phyloP scores from a whole-genome alignment of 805 yeast species.

The Ogataea ramenticola region DNA sequence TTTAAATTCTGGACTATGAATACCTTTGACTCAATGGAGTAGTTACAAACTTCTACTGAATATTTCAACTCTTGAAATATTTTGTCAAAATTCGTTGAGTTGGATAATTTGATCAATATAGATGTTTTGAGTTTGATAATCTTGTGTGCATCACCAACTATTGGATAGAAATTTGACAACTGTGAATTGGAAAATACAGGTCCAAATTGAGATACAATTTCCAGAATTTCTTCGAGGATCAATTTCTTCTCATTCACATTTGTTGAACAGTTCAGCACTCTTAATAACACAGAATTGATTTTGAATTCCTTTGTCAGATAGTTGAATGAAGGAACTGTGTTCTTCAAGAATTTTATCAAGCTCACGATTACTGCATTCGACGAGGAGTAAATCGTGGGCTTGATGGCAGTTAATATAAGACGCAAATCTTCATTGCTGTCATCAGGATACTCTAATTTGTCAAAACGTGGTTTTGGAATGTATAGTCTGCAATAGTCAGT shows the following conservation, averaged over 20 bases:
- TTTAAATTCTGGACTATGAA: conserved; percentile 44
- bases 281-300: conserved; percentile 43
- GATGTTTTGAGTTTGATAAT: conserved; percentile 42
- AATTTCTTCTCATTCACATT: conserved; percentile 24
- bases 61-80: conserved; percentile 61
- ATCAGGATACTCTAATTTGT: conserved; percentile 17
- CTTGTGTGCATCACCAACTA: conserved; percentile 42
- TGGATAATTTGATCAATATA: conserved; percentile 53
- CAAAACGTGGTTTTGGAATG: conserved; percentile 42
- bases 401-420: conserved; percentile 42
- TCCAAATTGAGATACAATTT: conserved; percentile 27
- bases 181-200: conserved; percentile 22
- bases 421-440: conserved; percentile 58
- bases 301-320: conserved; percentile 33
- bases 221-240: conserved; percentile 41
- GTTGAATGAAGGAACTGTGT: conserved; percentile 50
- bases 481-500: conserved; percentile 59
- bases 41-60: conserved; percentile 29
- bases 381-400: conserved; percentile 38
- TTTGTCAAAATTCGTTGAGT: conserved; percentile 40
- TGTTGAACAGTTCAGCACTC: conserved; percentile 13
- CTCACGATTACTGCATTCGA: conserved; percentile 59
- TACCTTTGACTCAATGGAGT: conserved; percentile 1
- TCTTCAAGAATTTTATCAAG: conserved; percentile 46
- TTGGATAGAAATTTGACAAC: conserved; percentile 44